Conservation (phyloP, 2,329 filamentous ascomycete genomes). For the Penicillium carneum region DNA sequence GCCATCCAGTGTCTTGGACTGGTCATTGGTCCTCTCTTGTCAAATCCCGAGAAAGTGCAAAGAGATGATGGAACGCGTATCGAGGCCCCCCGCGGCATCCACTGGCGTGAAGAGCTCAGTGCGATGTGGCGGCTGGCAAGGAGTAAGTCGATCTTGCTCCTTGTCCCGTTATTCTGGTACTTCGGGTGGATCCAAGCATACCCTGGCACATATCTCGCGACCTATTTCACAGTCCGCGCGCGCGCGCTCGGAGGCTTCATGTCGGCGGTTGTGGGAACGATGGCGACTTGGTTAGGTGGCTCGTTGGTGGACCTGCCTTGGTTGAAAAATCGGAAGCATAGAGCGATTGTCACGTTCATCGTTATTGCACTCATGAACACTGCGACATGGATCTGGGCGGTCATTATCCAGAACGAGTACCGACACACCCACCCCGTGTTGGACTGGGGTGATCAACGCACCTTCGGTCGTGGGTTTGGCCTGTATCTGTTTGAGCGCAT, state of each 20-base stretch:
- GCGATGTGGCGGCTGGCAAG: conserved; percentile 48
- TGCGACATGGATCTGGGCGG: conserved; percentile 58
- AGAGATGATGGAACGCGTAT: conserved; percentile 54
- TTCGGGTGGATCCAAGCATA: conserved; percentile 52
- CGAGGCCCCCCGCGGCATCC: conserved; percentile 29
- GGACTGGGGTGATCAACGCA: conserved; percentile 53
- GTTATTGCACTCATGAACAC: conserved; percentile 55
- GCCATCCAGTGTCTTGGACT: conserved; percentile 58
- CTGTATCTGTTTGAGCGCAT: conserved; percentile 54
- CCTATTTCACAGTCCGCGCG: conserved; percentile 55
- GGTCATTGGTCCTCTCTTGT: conserved; percentile 54
- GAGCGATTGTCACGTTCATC: conserved; percentile 51
- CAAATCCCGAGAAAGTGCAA: conserved; percentile 55
- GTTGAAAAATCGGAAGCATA: conserved; percentile 49
- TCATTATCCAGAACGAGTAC: conserved; percentile 58
- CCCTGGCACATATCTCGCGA: conserved; percentile 52
- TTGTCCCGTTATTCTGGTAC: conserved; percentile 47
- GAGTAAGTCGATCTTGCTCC: conserved; percentile 48
- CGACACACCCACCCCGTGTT: conserved; percentile 52
- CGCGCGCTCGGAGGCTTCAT: conserved; percentile 51
- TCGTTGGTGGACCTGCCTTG: conserved; percentile 51
- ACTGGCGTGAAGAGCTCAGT: conserved; percentile 43
- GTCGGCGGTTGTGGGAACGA: conserved; percentile 50
- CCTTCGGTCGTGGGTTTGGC: conserved; percentile 55
- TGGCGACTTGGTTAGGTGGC: conserved; percentile 50